phyloP scores from a whole-genome alignment of 2,329 filamentous ascomycete genomes.

The Didymella segeticola region DNA sequence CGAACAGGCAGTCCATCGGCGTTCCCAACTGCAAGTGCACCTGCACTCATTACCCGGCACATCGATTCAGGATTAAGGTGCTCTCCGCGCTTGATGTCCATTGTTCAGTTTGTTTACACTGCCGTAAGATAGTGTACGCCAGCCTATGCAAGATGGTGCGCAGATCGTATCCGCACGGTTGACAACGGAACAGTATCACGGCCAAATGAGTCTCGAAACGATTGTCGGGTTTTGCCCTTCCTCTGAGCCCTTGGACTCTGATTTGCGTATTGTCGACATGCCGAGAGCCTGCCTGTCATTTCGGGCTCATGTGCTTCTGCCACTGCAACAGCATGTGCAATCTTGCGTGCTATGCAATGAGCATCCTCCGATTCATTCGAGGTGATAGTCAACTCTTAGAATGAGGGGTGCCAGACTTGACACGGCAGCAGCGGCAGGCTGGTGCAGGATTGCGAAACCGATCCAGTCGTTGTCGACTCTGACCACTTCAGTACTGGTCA shows the following conservation, averaged over 20 bases:
- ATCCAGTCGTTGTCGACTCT: not conserved
- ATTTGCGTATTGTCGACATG: not conserved
- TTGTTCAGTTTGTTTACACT: not conserved
- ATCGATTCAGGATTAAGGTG: not conserved
- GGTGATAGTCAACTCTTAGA: not conserved
- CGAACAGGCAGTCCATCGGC: conserved; percentile 3
- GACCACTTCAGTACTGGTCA: not conserved
- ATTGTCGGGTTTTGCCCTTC: too few relatives aligned
- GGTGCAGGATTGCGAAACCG: not conserved
- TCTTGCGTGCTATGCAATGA: not conserved
- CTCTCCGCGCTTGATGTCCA: not conserved
- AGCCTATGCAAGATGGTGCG: too few relatives aligned
- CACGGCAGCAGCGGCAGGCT: not conserved
- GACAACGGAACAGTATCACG: too few relatives aligned
- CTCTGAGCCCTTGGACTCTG: not conserved
- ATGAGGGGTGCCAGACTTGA: not conserved
- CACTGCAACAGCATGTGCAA: not conserved
- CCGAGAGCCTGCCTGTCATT: not conserved
- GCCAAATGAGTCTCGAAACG: too few relatives aligned
- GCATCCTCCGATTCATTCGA: not conserved
- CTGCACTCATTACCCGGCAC: not conserved
- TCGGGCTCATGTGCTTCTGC: not conserved
- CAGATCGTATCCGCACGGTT: too few relatives aligned
- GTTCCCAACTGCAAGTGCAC: not conserved
- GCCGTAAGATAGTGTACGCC: not conserved